These are phyloP conservation scores for Terana coerulea DNA, from an alignment of 768 basidiomycete species.

Conservation along the genomic window DNA sequence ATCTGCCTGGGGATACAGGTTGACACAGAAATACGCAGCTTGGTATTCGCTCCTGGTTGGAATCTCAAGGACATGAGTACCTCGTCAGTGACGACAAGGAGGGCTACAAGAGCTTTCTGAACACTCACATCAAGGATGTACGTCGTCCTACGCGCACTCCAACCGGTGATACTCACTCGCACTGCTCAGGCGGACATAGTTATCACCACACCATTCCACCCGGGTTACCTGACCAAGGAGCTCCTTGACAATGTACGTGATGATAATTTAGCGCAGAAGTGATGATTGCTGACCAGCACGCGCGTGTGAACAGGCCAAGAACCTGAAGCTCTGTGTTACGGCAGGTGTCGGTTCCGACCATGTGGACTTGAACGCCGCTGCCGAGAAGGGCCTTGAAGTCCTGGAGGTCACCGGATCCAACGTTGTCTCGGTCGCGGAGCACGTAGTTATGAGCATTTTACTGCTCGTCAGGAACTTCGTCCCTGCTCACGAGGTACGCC, in stretches of 20 bases:
- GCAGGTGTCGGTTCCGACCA: conserved; percentile 91
- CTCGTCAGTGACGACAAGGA: conserved; percentile 82
- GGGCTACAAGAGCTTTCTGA: conserved; percentile 75
- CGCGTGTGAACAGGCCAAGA: conserved; percentile 57
- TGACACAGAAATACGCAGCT: too few relatives aligned
- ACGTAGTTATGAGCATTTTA: conserved; percentile 88
- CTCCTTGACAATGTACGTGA: conserved; percentile 58
- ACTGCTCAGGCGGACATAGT: conserved; percentile 62
- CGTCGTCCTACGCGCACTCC: conserved; percentile 25
- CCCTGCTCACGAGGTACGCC: conserved; percentile 73
- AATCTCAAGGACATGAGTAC: conserved; percentile 69
- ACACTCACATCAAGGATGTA: conserved; percentile 79
- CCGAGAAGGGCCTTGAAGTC: conserved; percentile 71
- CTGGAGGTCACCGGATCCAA: conserved; percentile 78
- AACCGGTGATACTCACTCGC: neutral
- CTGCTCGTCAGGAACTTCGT: conserved; percentile 88
- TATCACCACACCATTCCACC: conserved; percentile 86
- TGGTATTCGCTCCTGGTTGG: conserved; percentile 67
- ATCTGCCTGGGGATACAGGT: too few relatives aligned
- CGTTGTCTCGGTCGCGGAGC: conserved; percentile 89
- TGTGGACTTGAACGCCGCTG: conserved; percentile 86
- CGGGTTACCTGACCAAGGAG: conserved; percentile 76
- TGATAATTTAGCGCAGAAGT: neutral
- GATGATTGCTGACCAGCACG: neutral
- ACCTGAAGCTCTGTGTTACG: conserved; percentile 86